Percentiles rank a stretch among this genome's conserved stretches.
Evolutionary conservation across 768 basidiomycete genomes (phyloP).

Genomic region (Pisolithus marmoratus): DNA sequence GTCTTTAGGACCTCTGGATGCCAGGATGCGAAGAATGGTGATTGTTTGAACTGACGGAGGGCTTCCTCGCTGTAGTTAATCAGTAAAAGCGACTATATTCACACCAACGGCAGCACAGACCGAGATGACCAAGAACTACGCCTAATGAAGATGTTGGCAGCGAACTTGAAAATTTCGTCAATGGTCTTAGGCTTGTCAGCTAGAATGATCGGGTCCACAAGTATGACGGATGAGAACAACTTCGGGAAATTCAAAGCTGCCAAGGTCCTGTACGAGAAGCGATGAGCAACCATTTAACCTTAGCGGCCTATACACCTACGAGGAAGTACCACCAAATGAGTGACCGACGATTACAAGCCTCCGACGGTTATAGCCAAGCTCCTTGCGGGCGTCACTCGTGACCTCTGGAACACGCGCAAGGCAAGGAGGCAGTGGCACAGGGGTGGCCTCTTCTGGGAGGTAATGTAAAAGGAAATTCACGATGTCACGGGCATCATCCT

Average conservation of each 20-base stretch:
- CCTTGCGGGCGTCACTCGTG: constrained; percentile 38
- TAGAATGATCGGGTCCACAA: constrained; percentile 86
- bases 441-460: constrained; percentile 42
- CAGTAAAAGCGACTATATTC: too few relatives aligned
- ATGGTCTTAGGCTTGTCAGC: too few relatives aligned
- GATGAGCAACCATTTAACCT: not conserved
- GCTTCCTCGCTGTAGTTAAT: too few relatives aligned
- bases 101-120: too few relatives aligned
- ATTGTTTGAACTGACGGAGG: too few relatives aligned
- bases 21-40: too few relatives aligned
- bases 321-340: constrained; percentile 76
- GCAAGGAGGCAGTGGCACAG: constrained; percentile 44
- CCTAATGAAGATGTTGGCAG: too few relatives aligned
- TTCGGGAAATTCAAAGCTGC: too few relatives aligned
- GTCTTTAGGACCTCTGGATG: too few relatives aligned
- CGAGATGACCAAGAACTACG: too few relatives aligned
- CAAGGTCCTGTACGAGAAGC: constrained; percentile 27
- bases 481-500: constrained; percentile 72
- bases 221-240: too few relatives aligned
- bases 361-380: constrained; percentile 44
- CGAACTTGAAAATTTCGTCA: too few relatives aligned
- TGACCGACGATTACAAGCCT: constrained; percentile 73
- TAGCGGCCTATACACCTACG: constrained; percentile 41
- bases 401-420: constrained; percentile 39
- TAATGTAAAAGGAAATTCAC: constrained; percentile 68